Percentiles rank a stretch among this genome's conserved stretches.
Conservation (phyloP, 331 rosid species). For the Dryas integrifolia region DNA sequence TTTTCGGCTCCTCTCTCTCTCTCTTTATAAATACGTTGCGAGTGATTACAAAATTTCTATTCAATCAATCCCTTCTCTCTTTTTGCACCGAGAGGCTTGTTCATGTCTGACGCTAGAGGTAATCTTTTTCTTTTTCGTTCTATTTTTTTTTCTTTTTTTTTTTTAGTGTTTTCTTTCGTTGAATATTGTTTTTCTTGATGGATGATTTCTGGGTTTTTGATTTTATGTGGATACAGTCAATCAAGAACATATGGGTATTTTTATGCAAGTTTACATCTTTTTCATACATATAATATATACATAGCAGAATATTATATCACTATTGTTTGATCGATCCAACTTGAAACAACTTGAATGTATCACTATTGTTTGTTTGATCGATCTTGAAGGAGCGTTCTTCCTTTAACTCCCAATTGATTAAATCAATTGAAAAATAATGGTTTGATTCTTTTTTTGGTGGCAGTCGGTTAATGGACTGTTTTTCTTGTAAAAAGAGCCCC, state of each 20-base stretch:
- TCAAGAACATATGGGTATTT: neutral
- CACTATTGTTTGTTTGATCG: neutral
- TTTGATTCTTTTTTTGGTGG: neutral
- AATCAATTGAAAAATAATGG: neutral
- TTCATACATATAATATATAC: neutral
- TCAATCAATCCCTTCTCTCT: neutral
- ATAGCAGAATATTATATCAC: neutral
- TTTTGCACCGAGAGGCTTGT: neutral
- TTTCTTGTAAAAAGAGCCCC: neutral
- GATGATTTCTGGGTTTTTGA: slow-evolving; percentile 6
- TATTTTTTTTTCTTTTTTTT: neutral
- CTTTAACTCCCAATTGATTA: neutral
- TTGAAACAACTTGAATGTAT: neutral
- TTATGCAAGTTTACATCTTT: slow-evolving; percentile 5
- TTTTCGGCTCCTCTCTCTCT: neutral
- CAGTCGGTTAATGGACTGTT: neutral
- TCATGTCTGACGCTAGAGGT: neutral
- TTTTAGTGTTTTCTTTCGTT: slow-evolving; percentile 12
- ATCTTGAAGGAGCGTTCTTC: neutral
- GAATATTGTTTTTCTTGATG: slow-evolving; percentile 19
- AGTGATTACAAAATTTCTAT: neutral
- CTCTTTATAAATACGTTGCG: slow-evolving; percentile 5
- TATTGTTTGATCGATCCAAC: neutral
- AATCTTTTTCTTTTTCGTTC: neutral
- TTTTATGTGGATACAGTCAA: neutral